phyloP scores from a whole-genome alignment of 495 filamentous ascomycete species.

The Aspergillus heteromorphus region DNA sequence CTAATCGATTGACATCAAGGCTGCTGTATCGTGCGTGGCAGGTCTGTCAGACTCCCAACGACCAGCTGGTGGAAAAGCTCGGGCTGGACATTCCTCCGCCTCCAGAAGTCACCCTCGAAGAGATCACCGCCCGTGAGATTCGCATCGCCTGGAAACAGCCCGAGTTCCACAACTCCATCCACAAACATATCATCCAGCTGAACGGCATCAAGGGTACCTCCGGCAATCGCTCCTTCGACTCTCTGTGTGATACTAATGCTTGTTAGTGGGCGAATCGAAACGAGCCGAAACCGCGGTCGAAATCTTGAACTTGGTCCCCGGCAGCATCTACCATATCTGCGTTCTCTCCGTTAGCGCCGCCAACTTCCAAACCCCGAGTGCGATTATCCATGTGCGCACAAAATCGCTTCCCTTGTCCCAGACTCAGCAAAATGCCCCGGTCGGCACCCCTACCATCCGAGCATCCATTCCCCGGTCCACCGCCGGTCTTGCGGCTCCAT shows the following conservation, averaged over 20 bases:
- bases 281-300: conserved; percentile 84
- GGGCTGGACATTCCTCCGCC: conserved; percentile 89
- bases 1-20: conserved; percentile 40
- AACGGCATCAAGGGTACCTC: conserved; percentile 83
- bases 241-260: neutral
- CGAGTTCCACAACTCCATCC: conserved; percentile 67
- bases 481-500: conserved; percentile 47
- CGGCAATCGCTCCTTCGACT: neutral
- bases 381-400: conserved; percentile 75
- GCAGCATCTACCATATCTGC: conserved; percentile 85
- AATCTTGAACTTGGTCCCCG: conserved; percentile 75
- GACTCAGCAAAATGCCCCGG: conserved; percentile 46
- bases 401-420: conserved; percentile 49
- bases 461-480: conserved; percentile 43
- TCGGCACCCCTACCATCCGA: conserved; percentile 35
- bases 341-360: conserved; percentile 83
- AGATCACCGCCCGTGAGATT: conserved; percentile 77
- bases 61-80: conserved; percentile 81
- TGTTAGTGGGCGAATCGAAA: conserved; percentile 76
- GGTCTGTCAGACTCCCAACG: conserved; percentile 82
- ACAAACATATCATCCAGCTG: conserved; percentile 85
- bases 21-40: conserved; percentile 75
- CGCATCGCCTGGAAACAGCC: conserved; percentile 89
- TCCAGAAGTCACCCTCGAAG: conserved; percentile 86
- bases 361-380: conserved; percentile 86